Percentiles rank a stretch among this genome's conserved stretches.
Conservation (phyloP, 2,329 filamentous ascomycete genomes). For the Clarireedia homoeocarpa region DNA sequence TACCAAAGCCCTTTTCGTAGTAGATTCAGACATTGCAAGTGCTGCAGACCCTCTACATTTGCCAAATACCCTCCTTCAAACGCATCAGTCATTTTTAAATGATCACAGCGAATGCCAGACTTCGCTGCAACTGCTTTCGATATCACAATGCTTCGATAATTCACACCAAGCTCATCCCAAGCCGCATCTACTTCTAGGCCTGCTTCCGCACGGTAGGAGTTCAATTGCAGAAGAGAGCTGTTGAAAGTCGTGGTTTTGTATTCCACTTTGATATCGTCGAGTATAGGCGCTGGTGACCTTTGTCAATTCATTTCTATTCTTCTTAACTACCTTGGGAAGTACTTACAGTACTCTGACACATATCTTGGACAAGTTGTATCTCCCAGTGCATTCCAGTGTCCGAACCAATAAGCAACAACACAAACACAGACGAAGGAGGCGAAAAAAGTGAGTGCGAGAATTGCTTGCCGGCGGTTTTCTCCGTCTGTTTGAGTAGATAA, state of each 20-base stretch:
- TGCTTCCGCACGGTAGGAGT: not conserved
- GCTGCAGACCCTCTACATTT: not conserved
- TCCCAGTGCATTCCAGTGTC: not conserved
- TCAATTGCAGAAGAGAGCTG: not conserved
- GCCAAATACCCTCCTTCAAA: not conserved
- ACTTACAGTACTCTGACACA: slow-evolving; percentile 1
- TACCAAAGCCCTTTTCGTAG: slow-evolving; percentile 43
- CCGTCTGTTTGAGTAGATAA: not conserved
- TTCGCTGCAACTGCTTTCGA: not conserved
- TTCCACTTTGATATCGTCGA: not conserved
- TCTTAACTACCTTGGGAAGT: not conserved
- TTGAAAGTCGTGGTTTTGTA: not conserved
- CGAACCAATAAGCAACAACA: not conserved
- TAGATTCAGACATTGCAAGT: slow-evolving; percentile 33
- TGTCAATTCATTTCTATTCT: not conserved
- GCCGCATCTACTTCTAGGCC: not conserved
- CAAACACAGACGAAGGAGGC: not conserved
- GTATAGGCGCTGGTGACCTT: not conserved
- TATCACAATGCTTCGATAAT: not conserved
- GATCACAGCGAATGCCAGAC: not conserved
- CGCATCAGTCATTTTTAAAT: not conserved
- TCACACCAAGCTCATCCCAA: not conserved
- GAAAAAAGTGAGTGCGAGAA: not conserved
- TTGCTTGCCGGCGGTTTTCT: not conserved
- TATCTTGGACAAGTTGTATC: not conserved